phyloP scores from a whole-genome alignment of 2,329 filamentous ascomycete genomes.

The Alternaria ventricosa region DNA sequence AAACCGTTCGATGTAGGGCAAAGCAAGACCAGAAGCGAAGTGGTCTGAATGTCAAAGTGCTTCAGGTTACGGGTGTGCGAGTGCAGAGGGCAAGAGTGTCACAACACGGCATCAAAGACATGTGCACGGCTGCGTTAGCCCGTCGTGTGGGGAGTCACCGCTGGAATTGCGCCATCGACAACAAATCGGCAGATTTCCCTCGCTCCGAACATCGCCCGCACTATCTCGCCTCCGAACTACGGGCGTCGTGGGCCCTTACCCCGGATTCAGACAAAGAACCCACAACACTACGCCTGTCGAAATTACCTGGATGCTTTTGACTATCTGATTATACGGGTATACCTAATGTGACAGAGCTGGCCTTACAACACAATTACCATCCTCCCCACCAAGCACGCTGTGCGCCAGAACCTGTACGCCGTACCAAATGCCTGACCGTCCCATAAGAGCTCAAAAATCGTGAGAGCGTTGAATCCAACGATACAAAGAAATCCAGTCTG shows the following conservation, averaged over 20 bases:
- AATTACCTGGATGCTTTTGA: background rate
- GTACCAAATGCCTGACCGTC: conserved; percentile 4
- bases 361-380: conserved; percentile 3
- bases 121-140: conserved; percentile 34
- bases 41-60: background rate
- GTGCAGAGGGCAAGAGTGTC: conserved; percentile 4
- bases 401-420: conserved; percentile 9
- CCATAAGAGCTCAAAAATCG: background rate
- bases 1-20: conserved; percentile 4
- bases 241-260: conserved; percentile 22
- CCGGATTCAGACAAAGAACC: conserved; percentile 22
- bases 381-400: background rate
- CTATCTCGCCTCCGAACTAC: conserved; percentile 1
- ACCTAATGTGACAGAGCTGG: conserved; percentile 1
- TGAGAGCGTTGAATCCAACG: background rate
- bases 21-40: background rate
- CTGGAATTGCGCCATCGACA: conserved; percentile 43
- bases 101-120: conserved; percentile 16
- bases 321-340: conserved; percentile 12
- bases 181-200: conserved; percentile 32
- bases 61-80: conserved; percentile 2
- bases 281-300: background rate
- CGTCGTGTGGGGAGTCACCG: conserved; percentile 42
- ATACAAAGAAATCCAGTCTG: background rate
- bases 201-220: conserved; percentile 29